Conservation (phyloP, 2,329 filamentous ascomycete species). For the Aspergillus caelatus region DNA sequence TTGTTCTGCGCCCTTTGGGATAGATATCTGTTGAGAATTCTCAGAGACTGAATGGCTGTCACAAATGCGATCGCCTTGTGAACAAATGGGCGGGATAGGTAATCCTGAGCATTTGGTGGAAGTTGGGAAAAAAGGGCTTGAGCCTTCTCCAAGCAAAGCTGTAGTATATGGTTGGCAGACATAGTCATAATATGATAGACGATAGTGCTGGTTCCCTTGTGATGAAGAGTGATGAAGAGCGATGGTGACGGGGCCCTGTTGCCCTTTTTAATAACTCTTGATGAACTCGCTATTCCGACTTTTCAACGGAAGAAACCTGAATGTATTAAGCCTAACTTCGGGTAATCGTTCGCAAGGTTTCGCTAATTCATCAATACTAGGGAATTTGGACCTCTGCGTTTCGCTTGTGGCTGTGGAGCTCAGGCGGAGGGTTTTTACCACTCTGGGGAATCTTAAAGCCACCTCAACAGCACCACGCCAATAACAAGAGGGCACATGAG, state of each 20-base stretch:
- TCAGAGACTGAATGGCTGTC: background rate
- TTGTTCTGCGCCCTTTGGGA: slow-evolving; percentile 8
- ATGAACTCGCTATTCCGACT: background rate
- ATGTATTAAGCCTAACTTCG: background rate
- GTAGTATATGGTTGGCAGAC: background rate
- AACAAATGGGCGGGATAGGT: background rate
- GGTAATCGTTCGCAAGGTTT: background rate
- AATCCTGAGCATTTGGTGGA: background rate
- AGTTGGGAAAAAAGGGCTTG: background rate
- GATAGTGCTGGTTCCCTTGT: background rate
- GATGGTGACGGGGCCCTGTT: background rate
- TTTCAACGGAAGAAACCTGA: too few species aligned
- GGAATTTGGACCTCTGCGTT: background rate
- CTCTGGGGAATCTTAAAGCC: background rate
- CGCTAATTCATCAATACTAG: too few species aligned
- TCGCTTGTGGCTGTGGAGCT: background rate
- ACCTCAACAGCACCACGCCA: background rate
- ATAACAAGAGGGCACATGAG: background rate
- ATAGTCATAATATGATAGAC: background rate
- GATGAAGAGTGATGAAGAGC: background rate
- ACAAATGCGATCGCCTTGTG: background rate
- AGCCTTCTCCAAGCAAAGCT: background rate
- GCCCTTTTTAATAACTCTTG: background rate
- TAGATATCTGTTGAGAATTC: background rate
- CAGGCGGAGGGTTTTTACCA: background rate